Evolutionary conservation across 371 early-diverging fungal species (phyloP), one percentile per base, ranked within the genome.

Genomic region (Rhizopus microsporus): DNA sequence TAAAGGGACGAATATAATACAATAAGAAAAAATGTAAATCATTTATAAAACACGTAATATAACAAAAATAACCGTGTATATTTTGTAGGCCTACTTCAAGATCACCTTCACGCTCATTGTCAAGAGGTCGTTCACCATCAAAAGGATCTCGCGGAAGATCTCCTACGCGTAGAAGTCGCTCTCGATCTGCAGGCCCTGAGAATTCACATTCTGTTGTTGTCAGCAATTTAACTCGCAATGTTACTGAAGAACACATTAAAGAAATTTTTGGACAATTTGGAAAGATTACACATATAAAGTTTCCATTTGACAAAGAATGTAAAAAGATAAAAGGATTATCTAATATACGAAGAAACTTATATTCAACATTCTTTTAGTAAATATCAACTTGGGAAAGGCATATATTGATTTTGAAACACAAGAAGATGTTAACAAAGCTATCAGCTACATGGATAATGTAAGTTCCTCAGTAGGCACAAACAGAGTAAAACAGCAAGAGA

Each of bases 381-480:
- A 74, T 15, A 69, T 72, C 59, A 85, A 85, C 52, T 64, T 72
- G 39, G 85, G 83, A 42, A 75, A 66, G 31, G 83, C 83, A 23
- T 77, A 77, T 57, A 62, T 85, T 54, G 82, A 85, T 57, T 85
- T 65, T 56, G 82, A 74, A 54, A 81, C 74, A 0, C 73, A 74
- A 13, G 80, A 81, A 51, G 82, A 81, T 7, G 81, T 82, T 7
- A 68, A 76, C 30, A 63, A 71, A 56, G 83, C 82, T n/a, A 63
- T 85, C 12, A 75, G 74, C 17, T 75, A 71, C 37, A 83, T 83
- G 83, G 75, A 83, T 53, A 77, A 75, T 43, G 80, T 75, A 77
- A 66, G 65, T 47, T 23, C 23, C 23, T 23, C 23, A 23, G 23
- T 23, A 2, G 2, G 23, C 23, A 23, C 0, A 23, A 23, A 23